Conservation (phyloP, 2,329 filamentous ascomycete genomes). For the Penicillium sp. region DNA sequence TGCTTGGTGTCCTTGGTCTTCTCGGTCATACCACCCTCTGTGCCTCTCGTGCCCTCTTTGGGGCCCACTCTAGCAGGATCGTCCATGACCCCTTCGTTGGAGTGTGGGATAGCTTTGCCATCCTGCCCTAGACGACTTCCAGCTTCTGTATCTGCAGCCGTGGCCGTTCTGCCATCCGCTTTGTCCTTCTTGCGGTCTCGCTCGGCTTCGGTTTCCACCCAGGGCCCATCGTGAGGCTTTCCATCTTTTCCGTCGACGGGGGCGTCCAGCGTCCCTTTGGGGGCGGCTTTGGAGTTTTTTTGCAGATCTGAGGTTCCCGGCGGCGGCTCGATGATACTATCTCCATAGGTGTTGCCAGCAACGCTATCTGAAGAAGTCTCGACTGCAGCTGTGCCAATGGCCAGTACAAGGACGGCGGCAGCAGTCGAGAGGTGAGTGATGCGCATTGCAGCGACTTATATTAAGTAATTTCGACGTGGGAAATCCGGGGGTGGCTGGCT, state of each 20-base stretch:
- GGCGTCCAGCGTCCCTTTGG: constrained; percentile 67
- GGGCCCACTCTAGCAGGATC: constrained; percentile 72
- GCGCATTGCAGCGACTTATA: constrained; percentile 6
- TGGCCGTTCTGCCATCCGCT: constrained; percentile 30
- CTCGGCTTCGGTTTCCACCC: constrained; percentile 48
- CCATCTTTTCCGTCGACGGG: constrained; percentile 92
- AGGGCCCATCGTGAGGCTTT: constrained; percentile 84
- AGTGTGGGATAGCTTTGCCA: constrained; percentile 46
- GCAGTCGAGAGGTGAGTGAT: constrained; percentile 8
- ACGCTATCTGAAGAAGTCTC: constrained; percentile 8
- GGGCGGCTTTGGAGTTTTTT: constrained; percentile 6
- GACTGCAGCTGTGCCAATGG: constrained; percentile 8
- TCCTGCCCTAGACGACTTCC: constrained; percentile 38
- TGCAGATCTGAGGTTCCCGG: constrained; percentile 2
- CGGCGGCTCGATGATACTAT: constrained; percentile 6
- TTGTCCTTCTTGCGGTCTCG: constrained; percentile 41
- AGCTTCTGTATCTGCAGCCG: constrained; percentile 18
- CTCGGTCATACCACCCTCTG: constrained; percentile 82
- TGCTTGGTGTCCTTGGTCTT: constrained; percentile 74
- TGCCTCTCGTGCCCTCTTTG: constrained; percentile 82
- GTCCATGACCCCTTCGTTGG: constrained; percentile 83
- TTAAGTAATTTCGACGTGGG: background rate
- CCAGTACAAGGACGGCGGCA: constrained; percentile 5
- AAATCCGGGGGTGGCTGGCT: background rate
- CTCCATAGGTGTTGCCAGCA: background rate